Evolutionary conservation across 148 eudicot species (phyloP), one percentile per base, ranked within the genome.

Genomic region (Rhododendron ovatum): DNA sequence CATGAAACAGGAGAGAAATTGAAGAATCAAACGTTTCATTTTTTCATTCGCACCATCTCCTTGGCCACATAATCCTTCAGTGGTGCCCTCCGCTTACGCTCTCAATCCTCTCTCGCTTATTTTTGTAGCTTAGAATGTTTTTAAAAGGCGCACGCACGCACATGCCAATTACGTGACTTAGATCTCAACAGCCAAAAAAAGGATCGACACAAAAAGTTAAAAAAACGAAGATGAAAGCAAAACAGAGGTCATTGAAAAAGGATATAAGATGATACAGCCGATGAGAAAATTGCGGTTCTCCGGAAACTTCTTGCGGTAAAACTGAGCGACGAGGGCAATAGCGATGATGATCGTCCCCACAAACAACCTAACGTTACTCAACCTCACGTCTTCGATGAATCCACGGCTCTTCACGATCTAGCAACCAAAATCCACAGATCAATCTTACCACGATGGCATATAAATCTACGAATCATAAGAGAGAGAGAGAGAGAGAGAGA

Each of bases 201-300:
- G 28, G 13, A 10, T n/a, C 33, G 10, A 2, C 30, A n/a, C 28
- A 65, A 65, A n/a, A 65, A 65, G 33, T 7, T 1, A 59, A 71
- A 65, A 6, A 65, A 65, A 65, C 28, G 76, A 71, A 4, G 37
- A 69, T 13, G 37, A 71, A 71, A 71, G 18, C 20, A 71, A 30
- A 71, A 71, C 18, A 7, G 3, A 30, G 18, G 41, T 13, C 20
- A 33, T 18, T 55, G 76, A 13, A 69, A 71, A 71, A 71, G 76
- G 76, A 71, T 71, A 71, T 71, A 71, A 71, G 76, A 71, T 71
- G 76, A 71, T 71, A 71, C 76, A 71, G 41, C 76, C 76, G 20
- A 71, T 71, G 39, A 71, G 76, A 15, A 71, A 71, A 71, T 71
- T 71, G 20, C 76, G 76, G 22, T 71, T 71, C 41, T 71, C 76